phyloP scores from a whole-genome alignment of 2,329 filamentous ascomycete species.

The Sporothrix inflata region DNA sequence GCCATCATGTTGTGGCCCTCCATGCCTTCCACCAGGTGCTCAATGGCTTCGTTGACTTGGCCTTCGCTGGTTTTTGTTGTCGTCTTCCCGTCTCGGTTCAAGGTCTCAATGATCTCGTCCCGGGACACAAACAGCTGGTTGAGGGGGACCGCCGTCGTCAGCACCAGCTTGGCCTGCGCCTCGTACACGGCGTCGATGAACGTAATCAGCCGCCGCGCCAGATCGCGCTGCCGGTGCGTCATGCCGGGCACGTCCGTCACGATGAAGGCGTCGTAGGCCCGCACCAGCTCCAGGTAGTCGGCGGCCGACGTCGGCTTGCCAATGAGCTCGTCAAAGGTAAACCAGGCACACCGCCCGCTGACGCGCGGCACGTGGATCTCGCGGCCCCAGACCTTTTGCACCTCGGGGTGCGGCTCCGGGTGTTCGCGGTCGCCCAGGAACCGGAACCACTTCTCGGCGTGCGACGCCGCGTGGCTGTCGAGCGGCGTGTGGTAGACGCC shows the following conservation, averaged over 20 bases:
- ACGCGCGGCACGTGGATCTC: conserved; percentile 86
- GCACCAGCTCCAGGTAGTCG: conserved; percentile 90
- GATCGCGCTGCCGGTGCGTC: conserved; percentile 82
- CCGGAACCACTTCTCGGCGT: conserved; percentile 93
- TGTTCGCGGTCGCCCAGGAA: conserved; percentile 86
- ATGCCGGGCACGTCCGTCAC: conserved; percentile 91
- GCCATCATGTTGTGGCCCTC: conserved; percentile 72
- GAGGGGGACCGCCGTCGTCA: conserved; percentile 86
- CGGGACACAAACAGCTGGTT: conserved; percentile 82
- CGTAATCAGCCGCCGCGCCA: conserved; percentile 92
- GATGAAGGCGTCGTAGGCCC: conserved; percentile 89
- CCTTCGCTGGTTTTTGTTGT: conserved; percentile 9
- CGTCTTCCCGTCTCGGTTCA: conserved; percentile 47
- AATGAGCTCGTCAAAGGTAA: conserved; percentile 91
- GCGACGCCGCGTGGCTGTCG: conserved; percentile 73
- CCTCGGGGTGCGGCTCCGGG: conserved; percentile 73
- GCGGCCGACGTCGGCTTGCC: conserved; percentile 86
- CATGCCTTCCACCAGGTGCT: conserved; percentile 83
- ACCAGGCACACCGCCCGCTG: conserved; percentile 85
- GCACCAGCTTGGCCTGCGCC: conserved; percentile 85
- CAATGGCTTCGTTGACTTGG: conserved; percentile 70
- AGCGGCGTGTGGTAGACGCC: conserved; percentile 93
- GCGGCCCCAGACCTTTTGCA: conserved; percentile 88
- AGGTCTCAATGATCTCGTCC: conserved; percentile 66
- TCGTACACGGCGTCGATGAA: conserved; percentile 98